These are phyloP conservation scores for Solanum piurae DNA, from an alignment of 257 asterid genomes.

Conservation along the genomic window DNA sequence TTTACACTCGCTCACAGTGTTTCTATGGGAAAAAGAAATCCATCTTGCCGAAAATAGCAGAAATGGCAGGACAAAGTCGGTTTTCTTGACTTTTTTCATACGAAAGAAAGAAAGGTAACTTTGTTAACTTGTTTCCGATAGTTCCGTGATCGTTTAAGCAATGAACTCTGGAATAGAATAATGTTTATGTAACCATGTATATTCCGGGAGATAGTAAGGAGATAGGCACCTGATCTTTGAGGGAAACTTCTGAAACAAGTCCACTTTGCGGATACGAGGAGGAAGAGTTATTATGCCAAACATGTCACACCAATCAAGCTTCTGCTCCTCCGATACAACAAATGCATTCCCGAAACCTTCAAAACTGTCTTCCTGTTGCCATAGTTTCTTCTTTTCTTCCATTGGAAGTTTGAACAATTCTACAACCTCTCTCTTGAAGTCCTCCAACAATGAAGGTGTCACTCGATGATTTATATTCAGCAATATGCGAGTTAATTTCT, in stretches of 20 bases:
- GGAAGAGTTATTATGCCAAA: conserved; percentile 39
- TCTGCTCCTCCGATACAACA: background rate
- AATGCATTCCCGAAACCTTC: background rate
- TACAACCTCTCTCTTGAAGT: background rate
- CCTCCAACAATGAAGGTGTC: background rate
- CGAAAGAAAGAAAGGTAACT: background rate
- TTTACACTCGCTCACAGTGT: no score
- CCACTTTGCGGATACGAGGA: conserved; percentile 18
- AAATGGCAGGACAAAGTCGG: background rate
- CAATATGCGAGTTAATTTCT: background rate
- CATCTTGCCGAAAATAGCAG: background rate
- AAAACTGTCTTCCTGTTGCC: background rate
- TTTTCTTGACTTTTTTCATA: background rate
- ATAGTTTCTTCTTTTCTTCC: background rate
- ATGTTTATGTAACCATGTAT: no score
- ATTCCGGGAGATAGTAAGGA: background rate
- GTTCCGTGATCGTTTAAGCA: background rate
- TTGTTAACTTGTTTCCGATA: background rate
- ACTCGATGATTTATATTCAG: background rate
- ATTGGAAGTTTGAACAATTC: background rate
- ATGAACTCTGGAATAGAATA: background rate
- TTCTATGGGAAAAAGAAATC: no score
- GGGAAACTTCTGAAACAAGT: conserved; percentile 45
- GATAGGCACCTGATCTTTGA: conserved; percentile 25
- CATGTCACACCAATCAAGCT: conserved; percentile 57